These are phyloP conservation scores for Fusarium sp. DNA, from an alignment of 2,329 filamentous ascomycete genomes.

Conservation along the genomic window DNA sequence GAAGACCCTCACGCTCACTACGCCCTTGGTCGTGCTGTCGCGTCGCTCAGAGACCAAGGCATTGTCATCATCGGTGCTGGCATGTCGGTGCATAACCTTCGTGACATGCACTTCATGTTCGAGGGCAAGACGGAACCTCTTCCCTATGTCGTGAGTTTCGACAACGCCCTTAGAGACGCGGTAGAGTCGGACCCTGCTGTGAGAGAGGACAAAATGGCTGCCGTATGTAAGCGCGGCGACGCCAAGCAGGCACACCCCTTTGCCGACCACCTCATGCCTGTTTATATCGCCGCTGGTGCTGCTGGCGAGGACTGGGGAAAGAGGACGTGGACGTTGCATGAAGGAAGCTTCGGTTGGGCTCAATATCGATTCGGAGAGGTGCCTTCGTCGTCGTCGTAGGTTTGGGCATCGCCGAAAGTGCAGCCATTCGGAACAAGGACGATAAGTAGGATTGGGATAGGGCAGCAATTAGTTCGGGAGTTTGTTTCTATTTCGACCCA, in stretches of 20 bases:
- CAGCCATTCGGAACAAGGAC: background rate
- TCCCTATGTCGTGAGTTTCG: constrained; percentile 72
- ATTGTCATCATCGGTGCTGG: constrained; percentile 78
- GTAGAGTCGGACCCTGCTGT: constrained; percentile 59
- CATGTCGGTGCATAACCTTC: constrained; percentile 80
- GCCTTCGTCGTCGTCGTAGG: constrained; percentile 4
- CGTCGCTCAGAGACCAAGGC: constrained; percentile 73
- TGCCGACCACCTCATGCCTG: constrained; percentile 64
- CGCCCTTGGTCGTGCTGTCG: constrained; percentile 73
- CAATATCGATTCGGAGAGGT: constrained; percentile 61
- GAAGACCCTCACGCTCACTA: constrained; percentile 76
- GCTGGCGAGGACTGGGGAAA: constrained; percentile 57
- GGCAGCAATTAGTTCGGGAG: background rate
- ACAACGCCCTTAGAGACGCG: constrained; percentile 75
- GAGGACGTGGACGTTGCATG: constrained; percentile 60
- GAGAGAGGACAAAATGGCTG: constrained; percentile 55
- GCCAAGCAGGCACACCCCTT: constrained; percentile 61
- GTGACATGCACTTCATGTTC: constrained; percentile 57
- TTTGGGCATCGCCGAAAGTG: constrained; percentile 8
- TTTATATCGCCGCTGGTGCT: constrained; percentile 60
- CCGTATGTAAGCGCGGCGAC: constrained; percentile 55
- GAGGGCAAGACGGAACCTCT: constrained; percentile 57
- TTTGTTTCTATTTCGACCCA: background rate
- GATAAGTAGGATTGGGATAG: background rate
- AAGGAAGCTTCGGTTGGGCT: constrained; percentile 59